phyloP scores from a whole-genome alignment of 805 yeast genomes.

The Kockiozyma suomiensis region DNA sequence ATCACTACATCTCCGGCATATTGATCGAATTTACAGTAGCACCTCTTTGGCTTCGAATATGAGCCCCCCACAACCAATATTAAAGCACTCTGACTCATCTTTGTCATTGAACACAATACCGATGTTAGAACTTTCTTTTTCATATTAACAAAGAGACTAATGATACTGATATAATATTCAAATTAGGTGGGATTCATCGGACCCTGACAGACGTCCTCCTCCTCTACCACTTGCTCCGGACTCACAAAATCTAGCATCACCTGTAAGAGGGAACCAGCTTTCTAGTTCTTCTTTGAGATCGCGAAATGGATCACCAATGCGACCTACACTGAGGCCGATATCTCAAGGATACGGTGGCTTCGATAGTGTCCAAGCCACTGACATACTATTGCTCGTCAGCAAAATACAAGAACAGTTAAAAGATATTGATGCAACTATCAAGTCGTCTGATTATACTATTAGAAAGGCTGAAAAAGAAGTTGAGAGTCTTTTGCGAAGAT shows the following conservation, averaged over 20 bases:
- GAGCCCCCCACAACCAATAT: slow-evolving; percentile 11
- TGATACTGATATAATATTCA: neutral
- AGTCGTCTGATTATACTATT: slow-evolving; percentile 41
- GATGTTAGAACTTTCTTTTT: slow-evolving; percentile 11
- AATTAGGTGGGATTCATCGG: slow-evolving; percentile 47
- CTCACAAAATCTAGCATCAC: slow-evolving; percentile 38
- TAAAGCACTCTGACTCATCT: slow-evolving; percentile 38
- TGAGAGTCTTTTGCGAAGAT: slow-evolving; percentile 42
- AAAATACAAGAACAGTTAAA: slow-evolving; percentile 40
- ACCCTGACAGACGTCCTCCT: slow-evolving; percentile 48
- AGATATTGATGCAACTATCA: slow-evolving; percentile 40
- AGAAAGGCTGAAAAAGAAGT: slow-evolving; percentile 42
- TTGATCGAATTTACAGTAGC: too few relatives aligned
- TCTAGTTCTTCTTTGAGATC: slow-evolving; percentile 12
- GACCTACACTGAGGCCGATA: slow-evolving; percentile 4
- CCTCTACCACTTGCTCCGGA: slow-evolving; percentile 49
- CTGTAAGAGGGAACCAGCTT: neutral
- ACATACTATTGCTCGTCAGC: slow-evolving; percentile 27
- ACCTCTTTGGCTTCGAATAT: neutral
- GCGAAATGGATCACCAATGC: slow-evolving; percentile 8
- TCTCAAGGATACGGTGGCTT: neutral
- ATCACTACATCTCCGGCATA: too few relatives aligned
- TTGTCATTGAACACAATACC: slow-evolving; percentile 17
- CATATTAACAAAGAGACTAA: neutral
- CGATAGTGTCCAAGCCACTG: slow-evolving; percentile 27